Base-by-base conservation (phyloP, 768 basidiomycete species). In the Hygrophorus russula region DNA sequence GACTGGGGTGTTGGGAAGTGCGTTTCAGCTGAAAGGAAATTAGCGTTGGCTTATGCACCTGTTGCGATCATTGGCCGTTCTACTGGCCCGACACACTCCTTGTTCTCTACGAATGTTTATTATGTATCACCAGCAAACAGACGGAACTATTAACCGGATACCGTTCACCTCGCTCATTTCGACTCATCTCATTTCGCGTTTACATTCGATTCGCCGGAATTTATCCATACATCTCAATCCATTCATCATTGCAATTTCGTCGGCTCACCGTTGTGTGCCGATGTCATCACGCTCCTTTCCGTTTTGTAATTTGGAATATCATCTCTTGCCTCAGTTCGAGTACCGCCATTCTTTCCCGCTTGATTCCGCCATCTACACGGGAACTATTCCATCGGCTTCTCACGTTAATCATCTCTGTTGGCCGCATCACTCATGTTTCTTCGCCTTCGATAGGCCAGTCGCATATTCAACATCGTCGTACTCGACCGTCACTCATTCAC, bases 1-100 rank as follows among this genome's bases (percentile, higher is more conserved):
- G 12, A 62, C 62, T 27, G 47, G 58, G 36, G 63, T 64, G 44
- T 58, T 88, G 39, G 85, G 73, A 20, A 86, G 82, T 53, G 85
- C 85, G 19, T 84, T 89, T 57, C 78, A 82, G 51, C 60, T 82
- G 51, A 68, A 33, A n/a, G 29, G 41, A 46, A 51, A 45, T 34
- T 14, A 17, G 31, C 6, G 20, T 11, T n/a, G 36, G 19, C 24
- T 24, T 7, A 24, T 24, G 24, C 24, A 3, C 24, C 24, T 24
- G 24, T 24, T 3, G 7, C 24, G 24, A 24, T 3, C 7, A 3
- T 24, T 28, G 13, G 5, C 18, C 18, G 11, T 37, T 19, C 14
- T 2, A 18, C n/a, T 19, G 20, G 14, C 17, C 36, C 36, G 6
- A 3, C 36, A 11, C 36, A 4, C 20, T 14, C 36, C 18, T 37